Conservation (phyloP, 2,329 filamentous ascomycete species). For the Cordyceps cateniannulata region DNA sequence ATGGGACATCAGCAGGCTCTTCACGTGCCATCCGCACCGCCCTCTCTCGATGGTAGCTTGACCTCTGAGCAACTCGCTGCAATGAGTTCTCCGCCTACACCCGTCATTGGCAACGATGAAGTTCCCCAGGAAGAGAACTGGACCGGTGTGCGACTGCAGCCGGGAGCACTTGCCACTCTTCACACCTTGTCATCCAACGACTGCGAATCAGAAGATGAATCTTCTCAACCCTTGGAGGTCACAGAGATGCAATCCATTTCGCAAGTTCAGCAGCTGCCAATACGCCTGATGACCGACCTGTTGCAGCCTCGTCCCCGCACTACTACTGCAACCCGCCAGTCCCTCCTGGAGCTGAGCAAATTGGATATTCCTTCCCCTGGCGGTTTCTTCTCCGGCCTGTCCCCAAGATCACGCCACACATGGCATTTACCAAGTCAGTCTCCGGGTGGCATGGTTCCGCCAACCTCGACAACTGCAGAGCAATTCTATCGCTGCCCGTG, state of each 20-base stretch:
- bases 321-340: constrained; percentile 39
- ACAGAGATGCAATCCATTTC: constrained; percentile 17
- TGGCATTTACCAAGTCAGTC: constrained; percentile 62
- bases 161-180: constrained; percentile 73
- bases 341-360: constrained; percentile 66
- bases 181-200: constrained; percentile 61
- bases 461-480: constrained; percentile 86
- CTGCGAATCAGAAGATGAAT: constrained; percentile 55
- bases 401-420: constrained; percentile 67
- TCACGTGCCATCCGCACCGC: constrained; percentile 69
- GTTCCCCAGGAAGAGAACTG: constrained; percentile 55
- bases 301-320: constrained; percentile 18
- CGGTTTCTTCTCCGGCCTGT: constrained; percentile 84
- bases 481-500: constrained; percentile 86
- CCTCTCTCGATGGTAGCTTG: constrained; percentile 83
- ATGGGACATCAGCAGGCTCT: constrained; percentile 57
- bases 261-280: constrained; percentile 47
- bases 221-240: constrained; percentile 35
- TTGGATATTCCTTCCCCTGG: constrained; percentile 88
- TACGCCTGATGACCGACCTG: constrained; percentile 42
- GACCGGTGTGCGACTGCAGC: constrained; percentile 69
- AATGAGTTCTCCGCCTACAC: constrained; percentile 79
- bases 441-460: constrained; percentile 51
- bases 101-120: constrained; percentile 56
- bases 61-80: constrained; percentile 81